Evolutionary conservation across 2,329 filamentous ascomycete species (phyloP).

Genomic region (Alternaria arborescens): DNA sequence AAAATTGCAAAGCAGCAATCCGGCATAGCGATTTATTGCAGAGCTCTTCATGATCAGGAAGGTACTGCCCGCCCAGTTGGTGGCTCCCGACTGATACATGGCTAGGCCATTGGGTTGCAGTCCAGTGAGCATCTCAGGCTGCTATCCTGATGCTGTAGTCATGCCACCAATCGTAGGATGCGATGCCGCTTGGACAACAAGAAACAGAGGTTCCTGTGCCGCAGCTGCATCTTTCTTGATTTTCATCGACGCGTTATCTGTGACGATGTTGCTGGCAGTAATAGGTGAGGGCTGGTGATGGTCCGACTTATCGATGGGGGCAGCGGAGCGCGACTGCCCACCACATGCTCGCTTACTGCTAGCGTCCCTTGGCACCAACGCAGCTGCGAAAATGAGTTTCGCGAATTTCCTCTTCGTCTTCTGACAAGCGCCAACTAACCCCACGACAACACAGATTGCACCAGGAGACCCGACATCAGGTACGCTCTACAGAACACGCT

Average conservation of each 20-base stretch:
- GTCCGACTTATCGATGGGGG: background rate
- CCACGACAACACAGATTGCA: slow-evolving; percentile 48
- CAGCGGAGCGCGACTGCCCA: background rate
- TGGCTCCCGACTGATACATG: background rate
- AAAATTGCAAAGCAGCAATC: background rate
- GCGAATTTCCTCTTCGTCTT: slow-evolving; percentile 26
- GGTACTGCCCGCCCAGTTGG: background rate
- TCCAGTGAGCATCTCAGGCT: background rate
- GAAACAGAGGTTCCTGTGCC: background rate
- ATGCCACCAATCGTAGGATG: background rate
- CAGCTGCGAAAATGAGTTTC: slow-evolving; percentile 22
- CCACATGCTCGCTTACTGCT: slow-evolving; percentile 16
- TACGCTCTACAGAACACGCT: slow-evolving; percentile 33
- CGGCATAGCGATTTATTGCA: background rate
- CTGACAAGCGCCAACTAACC: slow-evolving; percentile 42
- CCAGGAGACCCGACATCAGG: slow-evolving; percentile 49
- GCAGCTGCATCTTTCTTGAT: background rate
- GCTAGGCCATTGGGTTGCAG: background rate
- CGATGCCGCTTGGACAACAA: background rate
- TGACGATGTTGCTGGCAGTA: background rate
- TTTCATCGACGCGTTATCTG: background rate
- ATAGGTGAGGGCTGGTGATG: background rate
- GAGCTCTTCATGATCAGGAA: background rate
- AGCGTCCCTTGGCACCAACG: slow-evolving; percentile 21
- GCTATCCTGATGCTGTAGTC: background rate